Conservation (phyloP, 2,329 filamentous ascomycete genomes). For the Atkinsonella hypoxylon region DNA sequence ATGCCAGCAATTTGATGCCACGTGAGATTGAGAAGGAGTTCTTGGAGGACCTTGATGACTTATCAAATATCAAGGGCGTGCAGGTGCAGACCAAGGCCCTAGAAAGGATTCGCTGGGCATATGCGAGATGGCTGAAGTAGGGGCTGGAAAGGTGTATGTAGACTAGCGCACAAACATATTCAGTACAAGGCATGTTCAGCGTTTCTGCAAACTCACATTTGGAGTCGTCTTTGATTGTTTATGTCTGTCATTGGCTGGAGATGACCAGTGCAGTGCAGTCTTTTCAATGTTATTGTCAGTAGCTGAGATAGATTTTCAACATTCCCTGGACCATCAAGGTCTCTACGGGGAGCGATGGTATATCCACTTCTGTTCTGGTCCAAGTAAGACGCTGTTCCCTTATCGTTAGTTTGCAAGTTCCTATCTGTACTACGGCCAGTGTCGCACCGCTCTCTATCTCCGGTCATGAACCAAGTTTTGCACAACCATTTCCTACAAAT, state of each 20-base stretch:
- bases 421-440: neutral
- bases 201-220: neutral
- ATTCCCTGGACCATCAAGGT: neutral
- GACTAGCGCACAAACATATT: neutral
- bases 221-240: neutral
- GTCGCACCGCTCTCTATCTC: neutral
- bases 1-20: conserved; percentile 51
- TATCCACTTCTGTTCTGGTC: neutral
- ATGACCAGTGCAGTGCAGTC: neutral
- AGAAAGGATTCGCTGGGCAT: conserved; percentile 81
- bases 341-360: neutral
- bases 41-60: conserved; percentile 72
- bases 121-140: conserved; percentile 58
- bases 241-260: neutral
- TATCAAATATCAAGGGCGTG: conserved; percentile 73
- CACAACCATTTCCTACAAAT: neutral
- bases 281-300: too few species aligned
- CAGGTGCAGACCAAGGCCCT: conserved; percentile 67
- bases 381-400: neutral
- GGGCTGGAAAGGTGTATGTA: neutral
- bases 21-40: conserved; percentile 72
- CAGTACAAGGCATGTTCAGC: neutral
- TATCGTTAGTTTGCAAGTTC: neutral
- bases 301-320: neutral
- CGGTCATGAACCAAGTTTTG: too few species aligned